Conservation (phyloP, 495 filamentous ascomycete species). For the Copromyces sp. region DNA sequence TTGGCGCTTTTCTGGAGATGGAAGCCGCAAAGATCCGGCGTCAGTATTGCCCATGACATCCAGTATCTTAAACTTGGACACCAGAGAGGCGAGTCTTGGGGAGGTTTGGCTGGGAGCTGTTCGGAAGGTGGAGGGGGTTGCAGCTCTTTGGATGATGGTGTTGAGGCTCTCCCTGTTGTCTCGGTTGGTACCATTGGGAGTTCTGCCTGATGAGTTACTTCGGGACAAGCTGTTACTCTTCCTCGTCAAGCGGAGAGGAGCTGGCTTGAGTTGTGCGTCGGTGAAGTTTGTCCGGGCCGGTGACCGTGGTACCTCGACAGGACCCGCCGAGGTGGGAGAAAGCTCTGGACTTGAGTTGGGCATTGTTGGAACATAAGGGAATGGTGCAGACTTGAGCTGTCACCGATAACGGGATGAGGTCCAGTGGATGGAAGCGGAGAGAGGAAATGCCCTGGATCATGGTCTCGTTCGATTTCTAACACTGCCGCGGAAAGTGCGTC, state of each 20-base stretch:
- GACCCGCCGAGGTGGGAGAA: background rate
- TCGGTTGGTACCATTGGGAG: background rate
- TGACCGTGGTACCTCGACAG: background rate
- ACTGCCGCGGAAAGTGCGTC: background rate
- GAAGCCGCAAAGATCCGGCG: background rate
- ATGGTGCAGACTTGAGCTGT: background rate
- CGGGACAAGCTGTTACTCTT: slow-evolving; percentile 1
- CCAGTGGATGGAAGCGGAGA: background rate
- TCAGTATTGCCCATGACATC: slow-evolving; percentile 21
- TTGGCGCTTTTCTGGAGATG: background rate
- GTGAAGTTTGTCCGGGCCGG: slow-evolving; percentile 6
- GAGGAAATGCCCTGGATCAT: background rate
- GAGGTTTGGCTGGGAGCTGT: slow-evolving; percentile 1
- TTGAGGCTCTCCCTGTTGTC: background rate
- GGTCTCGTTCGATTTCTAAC: background rate
- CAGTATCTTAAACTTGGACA: slow-evolving; percentile 34
- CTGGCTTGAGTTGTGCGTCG: slow-evolving; percentile 18
- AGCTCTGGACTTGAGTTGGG: background rate
- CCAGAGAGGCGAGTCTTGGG: slow-evolving; percentile 20
- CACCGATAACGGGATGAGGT: background rate
- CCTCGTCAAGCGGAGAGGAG: slow-evolving; percentile 21
- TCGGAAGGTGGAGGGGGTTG: background rate
- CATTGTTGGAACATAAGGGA: background rate
- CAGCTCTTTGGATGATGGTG: slow-evolving; percentile 1
- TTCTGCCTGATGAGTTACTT: background rate